Conservation (phyloP, 345 rosid genomes). For the Linum tenue region DNA sequence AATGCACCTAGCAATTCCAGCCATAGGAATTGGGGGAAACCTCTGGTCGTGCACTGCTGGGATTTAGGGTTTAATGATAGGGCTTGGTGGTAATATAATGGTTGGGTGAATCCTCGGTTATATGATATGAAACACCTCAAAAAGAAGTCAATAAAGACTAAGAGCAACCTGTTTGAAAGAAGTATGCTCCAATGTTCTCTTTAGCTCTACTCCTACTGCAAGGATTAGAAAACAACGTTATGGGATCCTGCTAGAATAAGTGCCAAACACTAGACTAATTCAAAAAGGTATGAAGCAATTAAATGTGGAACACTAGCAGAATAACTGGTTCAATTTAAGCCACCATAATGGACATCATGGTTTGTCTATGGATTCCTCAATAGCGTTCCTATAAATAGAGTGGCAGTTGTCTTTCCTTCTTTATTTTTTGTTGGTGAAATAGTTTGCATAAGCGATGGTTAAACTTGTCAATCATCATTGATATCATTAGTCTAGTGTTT, state of each 20-base stretch:
- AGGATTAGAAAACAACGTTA: not conserved
- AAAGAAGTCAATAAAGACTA: not conserved
- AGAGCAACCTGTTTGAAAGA: not conserved
- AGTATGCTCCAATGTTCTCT: not conserved
- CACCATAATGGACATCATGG: not conserved
- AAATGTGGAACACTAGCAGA: not conserved
- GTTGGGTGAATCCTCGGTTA: not conserved
- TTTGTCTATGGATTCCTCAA: not conserved
- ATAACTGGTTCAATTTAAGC: not conserved
- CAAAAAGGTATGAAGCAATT: not conserved
- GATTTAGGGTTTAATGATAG: too few relatives aligned
- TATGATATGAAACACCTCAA: not conserved
- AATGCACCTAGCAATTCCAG: too few relatives aligned
- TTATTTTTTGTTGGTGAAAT: not conserved
- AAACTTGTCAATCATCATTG: not conserved
- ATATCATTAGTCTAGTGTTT: not conserved
- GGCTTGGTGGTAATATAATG: not conserved
- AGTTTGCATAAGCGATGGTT: not conserved
- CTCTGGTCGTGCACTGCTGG: too few relatives aligned
- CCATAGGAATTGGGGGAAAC: too few relatives aligned
- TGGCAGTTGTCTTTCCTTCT: not conserved
- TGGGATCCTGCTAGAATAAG: not conserved
- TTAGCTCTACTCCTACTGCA: not conserved
- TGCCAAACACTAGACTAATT: not conserved
- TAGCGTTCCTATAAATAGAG: not conserved